Base-by-base conservation (phyloP, 768 basidiomycete genomes). In the Rhizopogon salebrosus region DNA sequence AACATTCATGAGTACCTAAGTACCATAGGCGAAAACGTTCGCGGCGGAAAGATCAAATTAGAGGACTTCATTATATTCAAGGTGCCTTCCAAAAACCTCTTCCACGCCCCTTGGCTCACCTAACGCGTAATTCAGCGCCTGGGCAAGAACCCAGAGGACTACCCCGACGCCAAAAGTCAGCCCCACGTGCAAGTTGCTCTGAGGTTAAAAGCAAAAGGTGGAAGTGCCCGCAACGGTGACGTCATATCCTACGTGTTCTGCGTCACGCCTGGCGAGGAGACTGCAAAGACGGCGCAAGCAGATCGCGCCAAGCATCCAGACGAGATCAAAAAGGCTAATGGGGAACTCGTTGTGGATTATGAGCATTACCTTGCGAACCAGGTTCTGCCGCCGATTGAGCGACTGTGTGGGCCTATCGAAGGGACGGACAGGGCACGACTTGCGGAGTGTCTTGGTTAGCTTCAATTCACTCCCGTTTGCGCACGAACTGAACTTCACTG, bases 211-310 rank as follows among this genome's bases (percentile, higher is more conserved):
- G 76, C 82, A 4, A 88, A 82, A 57, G 92, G 94, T 29, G 83
- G 80, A 6, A 83, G 82, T 10, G 90, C 92, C 0, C 85, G 86
- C 29, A 79, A 77, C 1, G 95, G 97, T 41, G 95, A 98, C 64
- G 95, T 99, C 52, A 91, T 99, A 53, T 85, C 95, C 0, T 99
- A 99, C 67, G 79, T 98, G 36, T 98, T 99, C 67, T 98, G 95
- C 64, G 61, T 89, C 2, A 77, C 80, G 3, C 85, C 87, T 41
- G 87, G 87, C 36, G 84, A 84, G 36, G 85, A 89, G 53, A 69
- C 75, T 1, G 72, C 87, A 4, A 92, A 86, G 67, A 77, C 79
- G 0, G 83, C 81, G 10, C 92, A 95, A 62, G 94, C 97, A 3
- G 94, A 97, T 52, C 77, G 84, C 42, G 97, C 97, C 7, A 88